These are phyloP conservation scores for Aspergillus saccharolyticus DNA, from an alignment of 495 filamentous ascomycete genomes.

Conservation along the genomic window DNA sequence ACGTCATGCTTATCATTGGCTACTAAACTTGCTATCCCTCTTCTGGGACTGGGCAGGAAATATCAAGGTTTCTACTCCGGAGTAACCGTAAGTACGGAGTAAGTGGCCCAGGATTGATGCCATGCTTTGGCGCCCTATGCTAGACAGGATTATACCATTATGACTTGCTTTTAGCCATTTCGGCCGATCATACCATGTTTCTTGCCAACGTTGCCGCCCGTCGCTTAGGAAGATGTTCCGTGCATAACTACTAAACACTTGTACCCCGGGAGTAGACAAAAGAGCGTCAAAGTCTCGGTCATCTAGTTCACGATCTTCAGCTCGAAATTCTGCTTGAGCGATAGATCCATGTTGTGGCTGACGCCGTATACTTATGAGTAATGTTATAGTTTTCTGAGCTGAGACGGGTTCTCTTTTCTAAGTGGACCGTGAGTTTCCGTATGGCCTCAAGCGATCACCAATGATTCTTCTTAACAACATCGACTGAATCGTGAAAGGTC, in stretches of 20 bases:
- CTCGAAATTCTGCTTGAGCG: not conserved
- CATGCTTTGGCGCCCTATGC: not conserved
- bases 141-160: not conserved
- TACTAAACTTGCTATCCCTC: not conserved
- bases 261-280: not conserved
- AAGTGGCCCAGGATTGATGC: not conserved
- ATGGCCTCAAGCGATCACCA: not conserved
- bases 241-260: not conserved
- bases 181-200: constrained; percentile 6
- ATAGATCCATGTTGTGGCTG: not conserved
- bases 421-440: not conserved
- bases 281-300: not conserved
- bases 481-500: not conserved
- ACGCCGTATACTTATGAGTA: not conserved
- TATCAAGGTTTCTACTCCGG: not conserved
- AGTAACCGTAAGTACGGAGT: not conserved
- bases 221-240: constrained; percentile 8
- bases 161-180: constrained; percentile 3
- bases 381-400: not conserved
- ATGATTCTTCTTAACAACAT: not conserved
- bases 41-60: not conserved
- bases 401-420: not conserved
- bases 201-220: not conserved
- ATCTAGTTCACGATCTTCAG: not conserved
- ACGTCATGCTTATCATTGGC: constrained; percentile 3